These are phyloP conservation scores for Westerdykella ornata DNA, from an alignment of 2,329 filamentous ascomycete species.

Conservation along the genomic window DNA sequence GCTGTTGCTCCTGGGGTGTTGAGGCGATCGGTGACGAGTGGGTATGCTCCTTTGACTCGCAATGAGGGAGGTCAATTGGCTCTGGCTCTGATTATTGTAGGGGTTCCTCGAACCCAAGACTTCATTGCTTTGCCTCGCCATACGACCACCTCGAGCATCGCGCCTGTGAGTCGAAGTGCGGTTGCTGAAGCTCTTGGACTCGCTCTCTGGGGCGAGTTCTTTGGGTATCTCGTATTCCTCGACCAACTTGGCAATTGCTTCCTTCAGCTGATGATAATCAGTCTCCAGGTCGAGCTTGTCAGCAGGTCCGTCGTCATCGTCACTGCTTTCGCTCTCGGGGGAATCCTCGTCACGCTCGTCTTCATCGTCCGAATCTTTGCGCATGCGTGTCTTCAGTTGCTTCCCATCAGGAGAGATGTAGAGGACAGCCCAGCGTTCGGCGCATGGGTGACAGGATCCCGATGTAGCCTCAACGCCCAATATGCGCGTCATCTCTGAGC, in stretches of 20 bases:
- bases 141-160: constrained; percentile 23
- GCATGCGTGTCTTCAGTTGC: constrained; percentile 63
- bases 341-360: constrained; percentile 57
- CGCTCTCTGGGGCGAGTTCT: constrained; percentile 53
- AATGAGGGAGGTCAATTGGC: constrained; percentile 35
- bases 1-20: constrained; percentile 37
- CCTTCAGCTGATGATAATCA: constrained; percentile 73
- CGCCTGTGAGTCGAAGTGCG: constrained; percentile 50
- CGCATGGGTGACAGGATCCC: constrained; percentile 68
- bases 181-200: constrained; percentile 63
- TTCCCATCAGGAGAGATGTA: constrained; percentile 71
- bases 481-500: constrained; percentile 63
- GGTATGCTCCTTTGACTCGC: constrained; percentile 33
- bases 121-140: constrained; percentile 21
- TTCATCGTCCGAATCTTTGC: constrained; percentile 59
- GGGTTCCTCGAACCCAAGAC: constrained; percentile 48
- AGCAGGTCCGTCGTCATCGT: constrained; percentile 37
- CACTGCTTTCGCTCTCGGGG: constrained; percentile 46
- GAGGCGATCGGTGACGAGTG: constrained; percentile 32
- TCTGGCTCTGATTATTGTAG: constrained; percentile 33
- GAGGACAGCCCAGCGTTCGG: constrained; percentile 74
- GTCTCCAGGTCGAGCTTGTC: constrained; percentile 59
- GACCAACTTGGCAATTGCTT: constrained; percentile 72
- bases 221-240: constrained; percentile 76
- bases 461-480: constrained; percentile 59